phyloP scores from a whole-genome alignment of 1,139 yeast species.

The Yarrowia galli region DNA sequence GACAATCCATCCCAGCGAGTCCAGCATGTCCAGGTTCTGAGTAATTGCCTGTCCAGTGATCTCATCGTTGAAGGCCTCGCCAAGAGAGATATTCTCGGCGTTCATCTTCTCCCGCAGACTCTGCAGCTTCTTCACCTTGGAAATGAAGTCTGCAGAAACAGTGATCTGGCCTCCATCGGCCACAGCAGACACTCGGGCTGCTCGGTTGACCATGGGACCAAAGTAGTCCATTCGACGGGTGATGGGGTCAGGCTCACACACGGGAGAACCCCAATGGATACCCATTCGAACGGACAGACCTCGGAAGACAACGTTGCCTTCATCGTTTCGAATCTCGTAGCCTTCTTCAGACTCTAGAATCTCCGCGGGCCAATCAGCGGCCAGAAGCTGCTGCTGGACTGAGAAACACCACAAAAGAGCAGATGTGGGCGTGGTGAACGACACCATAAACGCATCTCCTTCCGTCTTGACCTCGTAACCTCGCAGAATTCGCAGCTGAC shows the following conservation, averaged over 20 bases:
- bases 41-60: slow-evolving; percentile 70
- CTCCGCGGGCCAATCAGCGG: slow-evolving; percentile 96
- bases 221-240: slow-evolving; percentile 98
- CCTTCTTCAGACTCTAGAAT: slow-evolving; percentile 87
- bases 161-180: slow-evolving; percentile 99
- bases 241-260: slow-evolving; percentile 91
- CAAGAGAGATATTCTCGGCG: slow-evolving; percentile 52
- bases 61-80: slow-evolving; percentile 67
- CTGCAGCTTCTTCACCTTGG: slow-evolving; percentile 69
- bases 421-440: slow-evolving; percentile 90
- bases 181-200: slow-evolving; percentile 90
- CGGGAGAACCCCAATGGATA: slow-evolving; percentile 97
- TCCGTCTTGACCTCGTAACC: slow-evolving; percentile 99
- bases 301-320: slow-evolving; percentile 69
- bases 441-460: slow-evolving; percentile 99
- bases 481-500: slow-evolving; percentile 89
- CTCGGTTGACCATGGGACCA: slow-evolving; percentile 97
- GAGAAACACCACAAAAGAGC: slow-evolving; percentile 95
- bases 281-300: slow-evolving; percentile 98
- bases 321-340: slow-evolving; percentile 74
- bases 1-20: slow-evolving; percentile 73
- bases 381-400: slow-evolving; percentile 81
- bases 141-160: slow-evolving; percentile 78
- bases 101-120: slow-evolving; percentile 59
- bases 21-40: slow-evolving; percentile 69